These are phyloP conservation scores for Fusarium sp. DNA, from an alignment of 2,329 filamentous ascomycete genomes.

Conservation along the genomic window DNA sequence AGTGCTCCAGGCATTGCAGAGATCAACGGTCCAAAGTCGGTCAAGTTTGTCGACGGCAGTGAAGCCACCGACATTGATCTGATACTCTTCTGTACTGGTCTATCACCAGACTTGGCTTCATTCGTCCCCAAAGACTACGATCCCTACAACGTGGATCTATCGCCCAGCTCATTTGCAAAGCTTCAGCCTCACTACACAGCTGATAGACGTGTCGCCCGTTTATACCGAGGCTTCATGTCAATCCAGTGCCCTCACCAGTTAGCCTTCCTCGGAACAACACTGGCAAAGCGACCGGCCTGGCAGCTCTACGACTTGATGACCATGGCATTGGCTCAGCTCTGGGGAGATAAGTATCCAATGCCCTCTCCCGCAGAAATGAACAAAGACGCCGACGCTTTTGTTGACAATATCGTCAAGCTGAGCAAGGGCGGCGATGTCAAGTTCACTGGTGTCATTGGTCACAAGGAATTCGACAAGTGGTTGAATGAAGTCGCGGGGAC, in stretches of 20 bases:
- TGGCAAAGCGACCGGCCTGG: neutral
- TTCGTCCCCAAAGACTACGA: neutral
- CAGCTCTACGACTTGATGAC: conserved; percentile 1
- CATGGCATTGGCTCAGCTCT: neutral
- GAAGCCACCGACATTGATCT: neutral
- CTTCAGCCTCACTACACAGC: neutral
- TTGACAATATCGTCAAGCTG: neutral
- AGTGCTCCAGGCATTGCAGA: neutral
- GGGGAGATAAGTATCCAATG: neutral
- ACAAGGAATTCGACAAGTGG: neutral
- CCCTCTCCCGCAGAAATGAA: neutral
- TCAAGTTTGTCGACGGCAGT: neutral
- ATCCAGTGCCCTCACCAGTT: neutral
- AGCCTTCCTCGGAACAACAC: neutral
- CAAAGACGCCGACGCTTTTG: neutral
- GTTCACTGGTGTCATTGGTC: neutral
- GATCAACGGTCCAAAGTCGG: neutral
- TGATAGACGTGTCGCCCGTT: neutral
- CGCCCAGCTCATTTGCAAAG: neutral
- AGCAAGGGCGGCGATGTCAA: neutral
- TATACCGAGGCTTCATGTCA: neutral
- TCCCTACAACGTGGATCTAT: neutral
- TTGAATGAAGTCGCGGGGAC: neutral
- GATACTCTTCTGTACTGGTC: neutral
- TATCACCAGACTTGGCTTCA: neutral